Percentiles rank a stretch among this genome's conserved stretches.
Conservation (phyloP, 495 filamentous ascomycete species). For the Trichocladium antarcticum region DNA sequence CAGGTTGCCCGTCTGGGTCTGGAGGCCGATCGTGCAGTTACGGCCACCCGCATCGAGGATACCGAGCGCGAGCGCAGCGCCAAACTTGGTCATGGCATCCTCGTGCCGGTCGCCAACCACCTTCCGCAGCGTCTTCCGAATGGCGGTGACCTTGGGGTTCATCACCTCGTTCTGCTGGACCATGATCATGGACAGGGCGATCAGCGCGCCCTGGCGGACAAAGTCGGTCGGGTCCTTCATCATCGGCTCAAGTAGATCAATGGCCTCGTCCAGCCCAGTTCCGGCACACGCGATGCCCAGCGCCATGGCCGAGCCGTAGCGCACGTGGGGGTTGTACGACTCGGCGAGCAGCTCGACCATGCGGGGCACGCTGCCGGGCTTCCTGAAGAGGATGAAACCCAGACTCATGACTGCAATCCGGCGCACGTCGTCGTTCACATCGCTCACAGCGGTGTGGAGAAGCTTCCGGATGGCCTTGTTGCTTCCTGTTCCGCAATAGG, state of each 20-base stretch:
- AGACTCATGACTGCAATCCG: slow-evolving; percentile 96
- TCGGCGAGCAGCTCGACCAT: slow-evolving; percentile 99
- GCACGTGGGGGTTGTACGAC: slow-evolving; percentile 97
- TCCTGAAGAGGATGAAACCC: slow-evolving; percentile 97
- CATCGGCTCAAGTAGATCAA: slow-evolving; percentile 96
- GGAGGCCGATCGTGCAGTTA: slow-evolving; percentile 95
- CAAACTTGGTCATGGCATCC: slow-evolving; percentile 99
- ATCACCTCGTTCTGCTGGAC: slow-evolving; percentile 94
- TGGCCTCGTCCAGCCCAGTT: slow-evolving; percentile 91
- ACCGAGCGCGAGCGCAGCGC: slow-evolving; percentile 82
- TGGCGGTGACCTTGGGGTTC: slow-evolving; percentile 77
- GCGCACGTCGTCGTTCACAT: slow-evolving; percentile 96
- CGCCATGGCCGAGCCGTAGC: slow-evolving; percentile 97
- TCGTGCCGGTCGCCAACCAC: slow-evolving; percentile 92
- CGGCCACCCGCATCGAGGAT: slow-evolving; percentile 98
- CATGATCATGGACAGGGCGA: slow-evolving; percentile 92
- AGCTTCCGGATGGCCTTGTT: slow-evolving; percentile 98
- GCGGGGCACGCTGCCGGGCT: slow-evolving; percentile 89
- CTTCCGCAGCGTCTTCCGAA: slow-evolving; percentile 79
- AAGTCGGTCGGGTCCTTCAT: slow-evolving; percentile 99
- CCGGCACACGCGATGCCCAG: slow-evolving; percentile 96
- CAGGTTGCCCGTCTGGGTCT: slow-evolving; percentile 94
- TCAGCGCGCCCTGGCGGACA: slow-evolving; percentile 93
- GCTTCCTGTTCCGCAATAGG: slow-evolving; percentile 92
- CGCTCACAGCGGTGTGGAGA: slow-evolving; percentile 94